Evolutionary conservation across 306 rosid genomes (phyloP), one percentile per base, ranked within the genome.

Genomic region (Rosa chinensis): DNA sequence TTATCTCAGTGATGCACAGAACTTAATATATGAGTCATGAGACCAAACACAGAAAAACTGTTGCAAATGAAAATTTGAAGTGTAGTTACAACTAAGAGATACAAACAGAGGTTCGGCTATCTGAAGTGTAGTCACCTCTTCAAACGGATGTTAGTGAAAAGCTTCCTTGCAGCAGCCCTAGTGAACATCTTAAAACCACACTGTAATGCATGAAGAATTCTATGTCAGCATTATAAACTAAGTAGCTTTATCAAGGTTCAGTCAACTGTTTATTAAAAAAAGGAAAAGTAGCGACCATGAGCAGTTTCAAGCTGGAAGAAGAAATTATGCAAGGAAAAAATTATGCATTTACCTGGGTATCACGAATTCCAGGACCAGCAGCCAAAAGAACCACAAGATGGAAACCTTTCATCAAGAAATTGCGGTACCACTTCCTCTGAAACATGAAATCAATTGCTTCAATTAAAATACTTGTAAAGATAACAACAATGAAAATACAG

Each of bases 151-250:
- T 94, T 94, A 69, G 90, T 81, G 87, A 92, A 94, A 81, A 92
- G 97, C 87, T 87, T 94, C 88, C 98, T 91, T 28, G 93, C 97
- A 56, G 97, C 97, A 76, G 97, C 92, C 82, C 97, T 82, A 17
- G 98, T 94, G 82, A 94, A 94, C 97, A 94, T 92, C 89, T 94
- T 94, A 85, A 92, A 94, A 80, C 98, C 98, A 84, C 98, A 94
- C 98, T 94, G 90, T 48, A 28, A 84, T 68, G 82, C 78, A 82
- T 63, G 72, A 79, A 43, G 63, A 78, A 80, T 72, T 16, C 39
- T 45, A 84, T 59, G 49, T 85, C 77, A 87, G 85, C 56, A 14
- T 66, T 12, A 78, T 23, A 80, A 71, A 64, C 43, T 42, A 72
- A 53, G 55, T 52, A 69, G 2, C 16, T 3, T 58, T 48, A 74